Base-by-base conservation (phyloP, 306 rosid species). In the Glycine latifolia region DNA sequence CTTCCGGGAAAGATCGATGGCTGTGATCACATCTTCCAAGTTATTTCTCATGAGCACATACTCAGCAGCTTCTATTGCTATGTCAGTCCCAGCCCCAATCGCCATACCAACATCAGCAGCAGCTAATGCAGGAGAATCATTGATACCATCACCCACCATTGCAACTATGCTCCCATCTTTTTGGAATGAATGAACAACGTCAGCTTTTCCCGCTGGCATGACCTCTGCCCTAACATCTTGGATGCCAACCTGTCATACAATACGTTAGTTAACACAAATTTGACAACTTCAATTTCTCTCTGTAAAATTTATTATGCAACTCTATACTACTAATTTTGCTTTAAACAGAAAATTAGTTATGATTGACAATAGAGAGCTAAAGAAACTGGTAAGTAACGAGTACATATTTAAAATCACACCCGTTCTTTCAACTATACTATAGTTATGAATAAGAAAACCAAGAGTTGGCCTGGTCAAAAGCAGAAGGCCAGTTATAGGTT, bases 91-190 rank as follows among this genome's bases (percentile, higher is more conserved):
- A 5, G 98, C 98, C 10, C 99, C 99, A 1, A 95, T 93, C 2
- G 99, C 99, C 90, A 93, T 95, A 14, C 98, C 99, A n/a, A 95
- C 88, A 55, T 95, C 98, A 8, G 99, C 87, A 59, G 97, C 98
- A 62, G 97, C 99, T 76, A 95, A 81, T 39, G 98, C 99, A 1
- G 99, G 99, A 65, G 99, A 95, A 72, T 95, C 99, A 10, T 93
- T 95, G 89, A 95, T 93, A 5, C 99, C 99, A 16, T 95, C 99
- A 10, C 99, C 99, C 71, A 95, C 99, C 99, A 93, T 95, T 15
- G 99, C 99, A 48, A 95, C 98, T 58, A 76, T 71, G 83, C 92
- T 89, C 84, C 99, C 97, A 77, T 91, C 90, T n/a, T 84, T 88
- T 71, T 95, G 98, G 73, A 95, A 93, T 13, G 90, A 91, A 3